A percentile compares a stretch with the other conserved stretches of the same genome.
phyloP scores from a whole-genome alignment of 2,329 filamentous ascomycete genomes.

The Cordyceps cicadae region DNA sequence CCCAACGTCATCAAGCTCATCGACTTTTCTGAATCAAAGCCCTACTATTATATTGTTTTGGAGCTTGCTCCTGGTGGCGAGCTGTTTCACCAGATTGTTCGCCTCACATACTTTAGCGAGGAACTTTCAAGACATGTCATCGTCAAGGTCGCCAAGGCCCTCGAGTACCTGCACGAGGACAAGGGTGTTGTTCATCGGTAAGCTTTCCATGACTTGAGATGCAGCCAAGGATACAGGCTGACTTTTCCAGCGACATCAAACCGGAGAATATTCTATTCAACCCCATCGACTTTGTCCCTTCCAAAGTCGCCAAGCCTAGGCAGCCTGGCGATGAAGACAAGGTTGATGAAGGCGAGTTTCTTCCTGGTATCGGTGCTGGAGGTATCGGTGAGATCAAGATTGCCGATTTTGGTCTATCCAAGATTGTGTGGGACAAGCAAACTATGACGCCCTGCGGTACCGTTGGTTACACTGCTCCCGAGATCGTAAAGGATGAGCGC shows the following conservation, averaged over 20 bases:
- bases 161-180: constrained; percentile 90
- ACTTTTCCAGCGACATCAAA: constrained; percentile 73
- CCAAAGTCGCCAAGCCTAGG: constrained; percentile 70
- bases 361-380: constrained; percentile 70
- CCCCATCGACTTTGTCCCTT: constrained; percentile 72
- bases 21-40: constrained; percentile 84
- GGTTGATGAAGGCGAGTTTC: constrained; percentile 89
- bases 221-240: not conserved
- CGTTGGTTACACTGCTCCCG: constrained; percentile 93
- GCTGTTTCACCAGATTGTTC: constrained; percentile 96
- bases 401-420: constrained; percentile 94
- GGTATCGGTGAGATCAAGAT: constrained; percentile 96
- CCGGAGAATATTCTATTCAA: constrained; percentile 95
- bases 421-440: constrained; percentile 95
- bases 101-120: constrained; percentile 97
- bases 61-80: constrained; percentile 93
- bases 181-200: constrained; percentile 96
- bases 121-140: constrained; percentile 93
- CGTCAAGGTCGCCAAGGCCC: constrained; percentile 82
- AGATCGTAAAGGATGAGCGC: constrained; percentile 97
- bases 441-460: constrained; percentile 99
- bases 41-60: constrained; percentile 96
- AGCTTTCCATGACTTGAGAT: constrained; percentile 27
- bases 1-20: constrained; percentile 92
- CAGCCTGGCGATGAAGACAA: constrained; percentile 93